A percentile compares a stretch with the other conserved stretches of the same genome.
These are phyloP conservation scores for Claviceps maximensis DNA, from an alignment of 2,329 filamentous ascomycete genomes.

Conservation along the genomic window DNA sequence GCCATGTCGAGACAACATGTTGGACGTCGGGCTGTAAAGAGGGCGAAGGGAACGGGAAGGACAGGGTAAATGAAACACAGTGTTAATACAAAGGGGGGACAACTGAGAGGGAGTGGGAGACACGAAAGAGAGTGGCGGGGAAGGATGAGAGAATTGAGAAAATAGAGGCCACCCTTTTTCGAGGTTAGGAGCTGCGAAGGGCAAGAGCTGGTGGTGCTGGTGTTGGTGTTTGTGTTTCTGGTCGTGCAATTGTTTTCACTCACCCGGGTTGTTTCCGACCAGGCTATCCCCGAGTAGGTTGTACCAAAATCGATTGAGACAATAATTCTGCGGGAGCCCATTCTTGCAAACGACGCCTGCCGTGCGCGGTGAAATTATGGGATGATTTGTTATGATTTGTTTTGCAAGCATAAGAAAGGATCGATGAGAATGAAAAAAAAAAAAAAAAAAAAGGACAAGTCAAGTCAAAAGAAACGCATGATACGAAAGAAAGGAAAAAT, in stretches of 20 bases:
- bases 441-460: too few relatives aligned
- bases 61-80: too few relatives aligned
- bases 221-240: neutral
- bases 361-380: neutral
- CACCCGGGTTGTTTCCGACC: conserved; percentile 30
- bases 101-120: too few relatives aligned
- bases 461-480: too few relatives aligned
- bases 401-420: neutral
- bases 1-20: conserved; percentile 31
- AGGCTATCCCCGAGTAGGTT: conserved; percentile 42
- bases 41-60: too few relatives aligned
- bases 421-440: neutral
- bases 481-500: too few relatives aligned
- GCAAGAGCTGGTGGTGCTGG: neutral
- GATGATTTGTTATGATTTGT: too few relatives aligned
- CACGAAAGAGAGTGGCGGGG: too few relatives aligned
- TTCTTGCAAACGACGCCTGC: conserved; percentile 8
- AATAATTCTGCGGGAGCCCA: conserved; percentile 29
- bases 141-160: neutral
- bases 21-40: conserved; percentile 23
- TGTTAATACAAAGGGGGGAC: too few relatives aligned
- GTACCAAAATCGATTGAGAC: conserved; percentile 44
- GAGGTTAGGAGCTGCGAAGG: neutral
- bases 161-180: neutral
- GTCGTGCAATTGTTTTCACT: conserved; percentile 7